Conservation (phyloP, 768 basidiomycete genomes). For the Gymnopilus dilepis region DNA sequence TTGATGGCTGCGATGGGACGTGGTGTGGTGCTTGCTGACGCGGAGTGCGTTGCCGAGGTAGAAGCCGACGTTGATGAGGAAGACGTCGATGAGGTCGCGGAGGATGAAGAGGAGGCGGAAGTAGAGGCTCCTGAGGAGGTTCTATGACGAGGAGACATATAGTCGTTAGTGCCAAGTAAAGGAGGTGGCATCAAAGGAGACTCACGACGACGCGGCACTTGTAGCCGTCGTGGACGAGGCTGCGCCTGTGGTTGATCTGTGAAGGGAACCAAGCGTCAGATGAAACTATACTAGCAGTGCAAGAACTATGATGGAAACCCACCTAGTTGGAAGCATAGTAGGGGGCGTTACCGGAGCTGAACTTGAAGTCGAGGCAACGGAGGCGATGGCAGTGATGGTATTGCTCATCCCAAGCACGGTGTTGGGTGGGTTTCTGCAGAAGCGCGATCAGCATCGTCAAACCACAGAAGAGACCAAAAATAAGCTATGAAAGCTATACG, state of each 20-base stretch:
- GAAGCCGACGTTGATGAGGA: not conserved
- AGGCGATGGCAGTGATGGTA: slow-evolving; percentile 10
- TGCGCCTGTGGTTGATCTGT: not conserved
- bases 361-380: slow-evolving; percentile 8
- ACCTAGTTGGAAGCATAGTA: not conserved
- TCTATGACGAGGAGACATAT: not conserved
- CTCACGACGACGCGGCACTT: not conserved
- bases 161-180: not conserved
- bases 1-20: not conserved
- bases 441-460: not conserved
- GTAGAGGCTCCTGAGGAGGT: not conserved
- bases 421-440: slow-evolving; percentile 20
- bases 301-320: not conserved
- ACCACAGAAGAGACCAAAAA: not conserved
- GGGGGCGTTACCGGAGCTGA: not conserved
- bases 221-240: not conserved
- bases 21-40: not conserved
- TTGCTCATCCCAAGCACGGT: slow-evolving; percentile 25
- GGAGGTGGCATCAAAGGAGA: not conserved
- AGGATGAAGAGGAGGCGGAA: not conserved
- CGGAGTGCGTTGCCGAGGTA: not conserved
- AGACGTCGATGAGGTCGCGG: not conserved
- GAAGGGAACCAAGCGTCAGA: not conserved
- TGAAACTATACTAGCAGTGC: not conserved
- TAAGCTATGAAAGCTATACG: not conserved